Conservation (phyloP, 2,329 filamentous ascomycete genomes). For the Cladophialophora bantiana region DNA sequence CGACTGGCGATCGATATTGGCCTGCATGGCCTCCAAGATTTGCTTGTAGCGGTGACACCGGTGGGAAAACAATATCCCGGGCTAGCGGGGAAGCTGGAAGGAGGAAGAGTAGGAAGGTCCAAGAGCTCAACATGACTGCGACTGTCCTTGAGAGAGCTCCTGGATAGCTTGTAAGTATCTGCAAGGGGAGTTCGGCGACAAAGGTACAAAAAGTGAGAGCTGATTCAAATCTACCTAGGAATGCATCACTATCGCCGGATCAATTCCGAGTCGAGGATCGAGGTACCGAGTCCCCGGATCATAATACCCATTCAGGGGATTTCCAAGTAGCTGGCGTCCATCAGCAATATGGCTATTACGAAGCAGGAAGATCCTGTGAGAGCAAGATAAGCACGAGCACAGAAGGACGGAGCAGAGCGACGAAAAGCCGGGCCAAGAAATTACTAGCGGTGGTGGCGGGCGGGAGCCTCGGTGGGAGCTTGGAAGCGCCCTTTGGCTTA, state of each 20-base stretch:
- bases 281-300: background rate
- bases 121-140: conserved; percentile 18
- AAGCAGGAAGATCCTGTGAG: background rate
- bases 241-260: background rate
- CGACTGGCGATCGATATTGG: conserved; percentile 32
- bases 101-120: conserved; percentile 17
- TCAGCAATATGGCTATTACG: background rate
- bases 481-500: background rate
- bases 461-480: background rate
- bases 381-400: conserved; percentile 2
- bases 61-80: conserved; percentile 44
- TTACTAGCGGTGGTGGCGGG: background rate
- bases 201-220: background rate
- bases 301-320: background rate
- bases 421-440: background rate
- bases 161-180: conserved; percentile 3
- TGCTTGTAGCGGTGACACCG: conserved; percentile 39
- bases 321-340: background rate
- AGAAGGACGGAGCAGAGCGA: background rate
- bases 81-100: conserved; percentile 18
- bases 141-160: background rate
- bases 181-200: background rate
- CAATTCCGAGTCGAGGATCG: conserved; percentile 34
- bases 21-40: conserved; percentile 12
- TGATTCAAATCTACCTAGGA: background rate